These are phyloP conservation scores for Brassica rapa DNA, from an alignment of 345 rosid species.

Conservation along the genomic window DNA sequence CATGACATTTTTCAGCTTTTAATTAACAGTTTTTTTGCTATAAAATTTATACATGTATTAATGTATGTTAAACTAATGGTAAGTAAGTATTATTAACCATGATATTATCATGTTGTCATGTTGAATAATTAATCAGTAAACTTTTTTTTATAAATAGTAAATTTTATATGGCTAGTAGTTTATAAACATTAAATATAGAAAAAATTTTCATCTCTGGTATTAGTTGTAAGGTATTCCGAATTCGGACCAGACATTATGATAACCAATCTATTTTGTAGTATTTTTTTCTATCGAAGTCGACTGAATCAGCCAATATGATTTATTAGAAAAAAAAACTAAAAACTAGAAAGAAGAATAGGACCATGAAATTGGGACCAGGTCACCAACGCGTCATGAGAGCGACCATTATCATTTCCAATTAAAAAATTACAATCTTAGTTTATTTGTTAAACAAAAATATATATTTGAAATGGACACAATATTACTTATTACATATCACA, in stretches of 20 bases:
- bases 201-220: too few species aligned
- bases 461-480: constrained; percentile 16
- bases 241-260: too few species aligned
- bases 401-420: constrained; percentile 18
- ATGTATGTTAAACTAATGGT: background rate
- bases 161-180: background rate
- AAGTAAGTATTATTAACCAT: background rate
- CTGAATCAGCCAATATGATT: too few species aligned
- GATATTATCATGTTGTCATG: background rate
- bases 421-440: background rate
- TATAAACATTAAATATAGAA: background rate
- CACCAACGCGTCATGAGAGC: constrained; percentile 37
- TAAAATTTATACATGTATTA: background rate
- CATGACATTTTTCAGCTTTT: background rate
- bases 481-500: background rate
- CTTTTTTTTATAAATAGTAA: background rate
- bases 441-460: background rate
- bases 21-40: background rate
- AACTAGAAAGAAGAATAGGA: constrained; percentile 34
- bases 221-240: too few species aligned
- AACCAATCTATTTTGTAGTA: too few species aligned
- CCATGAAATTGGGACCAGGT: constrained; percentile 30
- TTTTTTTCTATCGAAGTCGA: too few species aligned
- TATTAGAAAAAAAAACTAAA: background rate
- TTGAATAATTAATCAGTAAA: background rate